phyloP scores from a whole-genome alignment of 768 basidiomycete species.

The Leccinum boreale region DNA sequence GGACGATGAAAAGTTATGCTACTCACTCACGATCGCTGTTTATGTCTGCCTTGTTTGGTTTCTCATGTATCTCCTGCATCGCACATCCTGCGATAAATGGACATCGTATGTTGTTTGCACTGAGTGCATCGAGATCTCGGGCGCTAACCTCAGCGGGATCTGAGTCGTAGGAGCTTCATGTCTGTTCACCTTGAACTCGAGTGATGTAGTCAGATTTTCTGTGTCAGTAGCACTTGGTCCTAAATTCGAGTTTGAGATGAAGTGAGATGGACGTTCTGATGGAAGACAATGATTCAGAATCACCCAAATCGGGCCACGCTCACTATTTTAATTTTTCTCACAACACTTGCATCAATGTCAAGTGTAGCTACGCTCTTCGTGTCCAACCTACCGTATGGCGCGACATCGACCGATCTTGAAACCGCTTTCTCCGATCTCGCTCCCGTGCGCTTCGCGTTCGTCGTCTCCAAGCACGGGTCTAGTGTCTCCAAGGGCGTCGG shows the following conservation, averaged over 20 bases:
- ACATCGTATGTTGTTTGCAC: background rate
- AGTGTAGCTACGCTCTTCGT: conserved; percentile 84
- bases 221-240: no score
- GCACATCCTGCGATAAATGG: no score
- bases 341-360: background rate
- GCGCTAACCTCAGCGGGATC: background rate
- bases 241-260: background rate
- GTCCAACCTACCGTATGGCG: conserved; percentile 87
- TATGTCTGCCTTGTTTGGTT: no score
- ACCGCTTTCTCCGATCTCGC: conserved; percentile 95
- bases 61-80: no score
- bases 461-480: conserved; percentile 76
- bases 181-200: no score
- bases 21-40: no score
- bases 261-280: no score
- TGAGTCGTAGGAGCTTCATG: background rate
- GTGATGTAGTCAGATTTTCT: no score
- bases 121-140: background rate
- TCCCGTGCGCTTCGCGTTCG: conserved; percentile 90
- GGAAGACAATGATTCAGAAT: no score
- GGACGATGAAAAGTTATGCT: no score
- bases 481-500: conserved; percentile 91
- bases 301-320: no score
- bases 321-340: background rate
- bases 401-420: conserved; percentile 86